Evolutionary conservation across 2,329 filamentous ascomycete species (phyloP), one percentile per base, ranked within the genome.

Genomic region (Penicillium hordei): DNA sequence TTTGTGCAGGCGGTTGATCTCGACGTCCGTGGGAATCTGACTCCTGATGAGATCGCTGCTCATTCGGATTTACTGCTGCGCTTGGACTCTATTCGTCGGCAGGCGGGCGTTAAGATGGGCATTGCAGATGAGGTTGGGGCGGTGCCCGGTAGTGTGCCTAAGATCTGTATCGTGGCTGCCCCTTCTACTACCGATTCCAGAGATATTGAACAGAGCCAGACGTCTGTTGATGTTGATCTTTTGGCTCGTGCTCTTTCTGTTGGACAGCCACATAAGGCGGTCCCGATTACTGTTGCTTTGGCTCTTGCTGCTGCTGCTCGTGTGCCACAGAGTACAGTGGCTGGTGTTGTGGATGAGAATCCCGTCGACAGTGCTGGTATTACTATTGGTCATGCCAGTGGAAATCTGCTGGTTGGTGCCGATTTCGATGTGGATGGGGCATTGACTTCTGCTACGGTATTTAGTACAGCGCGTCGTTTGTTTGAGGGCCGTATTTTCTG

Each of bases 31-130:
- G 68, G 68, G 1, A 65, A 67, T 8, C 76, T 87, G 36, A 76
- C 82, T 0, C 85, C 86, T 0, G 76, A 82, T 25, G 76, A 79
- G 29, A 78, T 88, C 43, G 80, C 84, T 21, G 75, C 76, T 2
- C 71, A 82, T 52, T 62, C 72, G 0, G 64, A 64, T 1, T 70
- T 86, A 0, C 72, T 82, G 8, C 48, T 67, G 0, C 77, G 76
- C 3, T 75, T 89, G 42, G 79, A 89, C 54, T 71, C 72, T 1
- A 85, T 90, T 52, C 79, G 87, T 1, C 78, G 76, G 48, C 75
- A 79, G 44, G 87, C 83, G 0, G 82, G 84, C 0, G 78, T 82
- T 0, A 76, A 75, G 25, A 90, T 90, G 86, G 86, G 86, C 0
- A 75, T 90, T 46, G 79, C 80, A 8, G 63, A 70, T 5, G 71